Conservation (phyloP, 169 alveolate species). For the Cryptosporidium meleagridis region DNA sequence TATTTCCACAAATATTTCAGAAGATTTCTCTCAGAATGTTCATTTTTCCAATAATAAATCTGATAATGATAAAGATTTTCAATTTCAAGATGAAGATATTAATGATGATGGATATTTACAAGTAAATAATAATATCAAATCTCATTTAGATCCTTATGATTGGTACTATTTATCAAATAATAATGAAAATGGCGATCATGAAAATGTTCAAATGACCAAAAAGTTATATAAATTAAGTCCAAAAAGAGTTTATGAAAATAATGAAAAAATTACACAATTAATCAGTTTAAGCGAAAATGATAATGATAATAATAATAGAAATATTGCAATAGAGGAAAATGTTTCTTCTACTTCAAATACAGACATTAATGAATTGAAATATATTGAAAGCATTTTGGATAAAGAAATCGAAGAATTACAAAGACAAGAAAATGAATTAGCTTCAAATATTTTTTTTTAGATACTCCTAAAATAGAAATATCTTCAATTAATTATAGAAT, state of each 20-base stretch:
- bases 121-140: not conserved
- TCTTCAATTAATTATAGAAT: not conserved
- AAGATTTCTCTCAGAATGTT: conserved; percentile 12
- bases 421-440: conserved; percentile 38
- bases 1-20: conserved; percentile 50
- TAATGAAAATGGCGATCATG: not conserved
- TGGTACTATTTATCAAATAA: conserved; percentile 37
- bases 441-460: conserved; percentile 5
- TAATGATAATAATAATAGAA: not conserved
- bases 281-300: not conserved
- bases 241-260: not conserved
- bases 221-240: not conserved
- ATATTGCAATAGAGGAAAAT: not conserved
- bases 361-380: conserved; percentile 16
- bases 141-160: conserved; percentile 57
- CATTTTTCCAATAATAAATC: not conserved
- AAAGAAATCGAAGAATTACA: conserved; percentile 66
- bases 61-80: not conserved
- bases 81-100: not conserved
- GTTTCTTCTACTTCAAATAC: not conserved
- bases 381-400: conserved; percentile 68
- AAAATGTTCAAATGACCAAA: not conserved
- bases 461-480: not conserved
- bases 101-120: not conserved
- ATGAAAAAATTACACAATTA: not conserved